Percentiles rank a stretch among this genome's conserved stretches.
Evolutionary conservation across 2,329 filamentous ascomycete genomes (phyloP).

Genomic region (Aureobasidium sp.): DNA sequence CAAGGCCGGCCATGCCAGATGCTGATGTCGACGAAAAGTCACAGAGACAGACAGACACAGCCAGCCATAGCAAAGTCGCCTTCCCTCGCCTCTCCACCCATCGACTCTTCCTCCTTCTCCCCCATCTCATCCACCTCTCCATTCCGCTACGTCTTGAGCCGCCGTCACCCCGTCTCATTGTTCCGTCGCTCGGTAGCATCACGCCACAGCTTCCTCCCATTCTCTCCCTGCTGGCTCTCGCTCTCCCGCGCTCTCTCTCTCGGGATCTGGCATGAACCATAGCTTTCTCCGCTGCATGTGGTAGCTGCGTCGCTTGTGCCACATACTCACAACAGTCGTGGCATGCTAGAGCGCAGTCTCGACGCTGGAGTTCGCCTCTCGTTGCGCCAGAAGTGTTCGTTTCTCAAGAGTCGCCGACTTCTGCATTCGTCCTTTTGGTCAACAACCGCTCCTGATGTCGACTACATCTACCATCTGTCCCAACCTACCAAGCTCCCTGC

Average conservation of each 20-base stretch:
- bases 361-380: constrained; percentile 49
- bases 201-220: background rate
- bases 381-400: constrained; percentile 34
- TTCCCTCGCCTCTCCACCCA: background rate
- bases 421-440: constrained; percentile 52
- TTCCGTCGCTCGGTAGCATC: background rate
- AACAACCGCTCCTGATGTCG: constrained; percentile 45
- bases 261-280: constrained; percentile 15
- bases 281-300: constrained; percentile 9
- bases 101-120: background rate
- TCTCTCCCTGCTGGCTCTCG: background rate
- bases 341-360: constrained; percentile 56
- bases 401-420: constrained; percentile 39
- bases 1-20: background rate
- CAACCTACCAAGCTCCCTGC: background rate
- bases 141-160: background rate
- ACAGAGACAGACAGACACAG: background rate
- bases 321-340: constrained; percentile 24
- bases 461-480: constrained; percentile 22
- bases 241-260: no score
- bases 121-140: background rate
- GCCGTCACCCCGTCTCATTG: constrained; percentile 9
- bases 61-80: background rate
- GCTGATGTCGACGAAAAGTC: constrained; percentile 8
- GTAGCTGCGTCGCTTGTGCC: constrained; percentile 12